Evolutionary conservation across 345 rosid genomes (phyloP).

Genomic region (Streptanthus diversifolius): DNA sequence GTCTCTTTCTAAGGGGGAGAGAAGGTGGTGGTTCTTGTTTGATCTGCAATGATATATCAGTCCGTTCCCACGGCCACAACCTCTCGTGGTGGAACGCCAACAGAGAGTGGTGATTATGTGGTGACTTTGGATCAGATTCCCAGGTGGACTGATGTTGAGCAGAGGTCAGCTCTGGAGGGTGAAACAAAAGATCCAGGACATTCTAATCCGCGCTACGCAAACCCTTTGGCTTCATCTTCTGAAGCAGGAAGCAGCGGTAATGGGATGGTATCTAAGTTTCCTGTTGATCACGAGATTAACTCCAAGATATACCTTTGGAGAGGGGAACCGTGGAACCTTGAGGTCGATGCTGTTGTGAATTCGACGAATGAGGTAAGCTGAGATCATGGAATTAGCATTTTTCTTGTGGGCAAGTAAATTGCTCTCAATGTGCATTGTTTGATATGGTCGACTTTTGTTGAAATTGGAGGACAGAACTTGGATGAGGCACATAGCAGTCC

Average conservation of each 20-base stretch:
- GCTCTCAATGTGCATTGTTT: not conserved
- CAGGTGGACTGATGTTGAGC: constrained; percentile 85
- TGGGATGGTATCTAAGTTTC: constrained; percentile 76
- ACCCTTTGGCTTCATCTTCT: constrained; percentile 60
- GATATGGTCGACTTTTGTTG: constrained; percentile 2
- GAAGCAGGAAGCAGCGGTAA: constrained; percentile 48
- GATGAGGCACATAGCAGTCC: constrained; percentile 91
- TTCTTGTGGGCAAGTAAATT: not conserved
- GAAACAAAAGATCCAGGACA: constrained; percentile 61
- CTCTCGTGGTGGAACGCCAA: constrained; percentile 49
- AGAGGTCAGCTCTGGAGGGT: constrained; percentile 45
- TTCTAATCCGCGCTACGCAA: constrained; percentile 56
- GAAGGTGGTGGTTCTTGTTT: constrained; percentile 18
- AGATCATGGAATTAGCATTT: not conserved
- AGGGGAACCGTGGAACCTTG: constrained; percentile 96
- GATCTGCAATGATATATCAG: constrained; percentile 56
- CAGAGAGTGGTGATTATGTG: constrained; percentile 55
- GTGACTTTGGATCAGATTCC: constrained; percentile 90
- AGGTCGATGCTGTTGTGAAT: constrained; percentile 97
- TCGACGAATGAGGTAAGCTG: constrained; percentile 87
- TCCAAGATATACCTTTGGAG: constrained; percentile 85
- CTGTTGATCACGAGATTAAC: constrained; percentile 81
- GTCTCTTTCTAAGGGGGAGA: not conserved
- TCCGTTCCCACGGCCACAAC: constrained; percentile 52
- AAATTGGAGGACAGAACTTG: constrained; percentile 57